Percentiles rank a stretch among this genome's conserved stretches.
Conservation (phyloP, 345 rosid genomes). For the Populus deltoides region DNA sequence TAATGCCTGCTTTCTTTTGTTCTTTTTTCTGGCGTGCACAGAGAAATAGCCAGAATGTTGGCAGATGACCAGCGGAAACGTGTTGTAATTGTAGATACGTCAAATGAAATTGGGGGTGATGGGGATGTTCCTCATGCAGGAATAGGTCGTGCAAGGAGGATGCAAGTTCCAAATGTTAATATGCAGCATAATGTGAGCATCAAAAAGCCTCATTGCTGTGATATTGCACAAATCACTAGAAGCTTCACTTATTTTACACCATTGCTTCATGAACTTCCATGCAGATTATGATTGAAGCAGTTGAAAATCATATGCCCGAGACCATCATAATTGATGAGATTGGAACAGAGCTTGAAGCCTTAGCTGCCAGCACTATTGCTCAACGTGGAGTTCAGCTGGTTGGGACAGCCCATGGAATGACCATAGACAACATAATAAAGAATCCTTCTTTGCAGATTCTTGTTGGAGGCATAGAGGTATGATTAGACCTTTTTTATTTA, state of each 20-base stretch:
- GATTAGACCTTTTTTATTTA: conserved; percentile 3
- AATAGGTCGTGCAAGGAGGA: conserved; percentile 90
- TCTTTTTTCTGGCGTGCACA: conserved; percentile 15
- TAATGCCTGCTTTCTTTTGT: not conserved
- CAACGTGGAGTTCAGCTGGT: conserved; percentile 98
- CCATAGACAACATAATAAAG: conserved; percentile 84
- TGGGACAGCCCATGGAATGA: conserved; percentile 94
- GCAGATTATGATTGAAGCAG: conserved; percentile 98
- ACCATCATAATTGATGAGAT: conserved; percentile 88
- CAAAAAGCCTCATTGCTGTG: not conserved
- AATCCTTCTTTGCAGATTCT: conserved; percentile 89
- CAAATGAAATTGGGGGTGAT: conserved; percentile 95
- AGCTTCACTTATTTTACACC: not conserved
- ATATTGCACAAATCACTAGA: not conserved
- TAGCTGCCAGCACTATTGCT: conserved; percentile 96
- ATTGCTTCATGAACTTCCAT: conserved; percentile 12
- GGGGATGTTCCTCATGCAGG: conserved; percentile 95
- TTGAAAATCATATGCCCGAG: conserved; percentile 99
- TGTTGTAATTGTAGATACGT: conserved; percentile 81
- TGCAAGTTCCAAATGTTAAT: conserved; percentile 96
- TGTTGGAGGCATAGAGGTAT: conserved; percentile 92
- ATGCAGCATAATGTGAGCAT: conserved; percentile 80
- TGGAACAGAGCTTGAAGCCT: conserved; percentile 95
- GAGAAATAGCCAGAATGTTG: conserved; percentile 88
- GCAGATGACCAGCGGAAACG: conserved; percentile 90